Percentiles rank a stretch among this genome's conserved stretches.
Conservation (phyloP, 2,329 filamentous ascomycete genomes). For the Macrophomina phaseolina region DNA sequence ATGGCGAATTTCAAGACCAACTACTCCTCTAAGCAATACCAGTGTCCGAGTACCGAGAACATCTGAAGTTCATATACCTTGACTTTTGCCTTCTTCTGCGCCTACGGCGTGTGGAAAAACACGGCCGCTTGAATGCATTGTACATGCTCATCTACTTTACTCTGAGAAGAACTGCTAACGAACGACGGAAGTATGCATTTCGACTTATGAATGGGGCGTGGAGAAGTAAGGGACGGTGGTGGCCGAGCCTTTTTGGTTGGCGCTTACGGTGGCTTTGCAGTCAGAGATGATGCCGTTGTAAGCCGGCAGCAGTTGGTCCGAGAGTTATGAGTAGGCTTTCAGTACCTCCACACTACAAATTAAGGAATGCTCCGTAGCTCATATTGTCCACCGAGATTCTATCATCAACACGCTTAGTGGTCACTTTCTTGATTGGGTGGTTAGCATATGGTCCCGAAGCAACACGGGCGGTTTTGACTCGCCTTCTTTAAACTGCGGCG, state of each 20-base stretch:
- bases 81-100: no score
- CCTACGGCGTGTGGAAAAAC: no score
- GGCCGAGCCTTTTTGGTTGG: conserved; percentile 28
- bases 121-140: no score
- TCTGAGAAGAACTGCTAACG: no score
- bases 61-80: no score
- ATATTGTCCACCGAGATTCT: conserved; percentile 59
- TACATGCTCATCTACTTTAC: no score
- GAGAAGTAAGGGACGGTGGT: conserved; percentile 24
- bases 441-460: no score
- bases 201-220: no score
- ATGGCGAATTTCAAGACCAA: neutral
- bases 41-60: no score
- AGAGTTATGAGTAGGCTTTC: conserved; percentile 54
- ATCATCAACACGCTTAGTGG: conserved; percentile 66
- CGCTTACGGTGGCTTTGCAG: conserved; percentile 30
- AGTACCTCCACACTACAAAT: conserved; percentile 52
- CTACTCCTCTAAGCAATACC: no score
- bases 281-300: conserved; percentile 30
- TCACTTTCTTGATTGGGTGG: conserved; percentile 54
- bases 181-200: neutral
- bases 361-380: conserved; percentile 46
- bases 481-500: conserved; percentile 67
- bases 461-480: conserved; percentile 28
- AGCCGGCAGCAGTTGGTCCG: conserved; percentile 39